A percentile compares a stretch with the other conserved stretches of the same genome.
Evolutionary conservation across 495 filamentous ascomycete species (phyloP).

Genomic region (Aspergillus sparsus): DNA sequence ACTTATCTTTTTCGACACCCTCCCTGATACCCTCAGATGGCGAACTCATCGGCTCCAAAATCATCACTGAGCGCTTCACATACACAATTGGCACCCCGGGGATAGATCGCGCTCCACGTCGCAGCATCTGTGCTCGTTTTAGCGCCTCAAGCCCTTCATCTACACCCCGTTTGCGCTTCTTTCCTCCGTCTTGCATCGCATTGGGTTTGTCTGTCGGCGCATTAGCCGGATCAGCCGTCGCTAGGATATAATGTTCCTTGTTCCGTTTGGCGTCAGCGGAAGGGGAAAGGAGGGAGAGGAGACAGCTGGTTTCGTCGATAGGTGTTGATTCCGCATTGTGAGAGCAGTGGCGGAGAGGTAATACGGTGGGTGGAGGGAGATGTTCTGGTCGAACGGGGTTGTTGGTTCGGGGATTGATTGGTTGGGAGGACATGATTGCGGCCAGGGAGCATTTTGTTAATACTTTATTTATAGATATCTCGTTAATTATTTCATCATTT

Average conservation of each 20-base stretch:
- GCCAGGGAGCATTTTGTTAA: constrained; percentile 62
- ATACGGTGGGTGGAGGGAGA: constrained; percentile 49
- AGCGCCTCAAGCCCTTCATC: constrained; percentile 26
- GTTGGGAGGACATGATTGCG: constrained; percentile 46
- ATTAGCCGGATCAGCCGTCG: constrained; percentile 55
- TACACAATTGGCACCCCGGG: constrained; percentile 81
- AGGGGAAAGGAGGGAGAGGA: constrained; percentile 75
- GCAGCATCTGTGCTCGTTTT: constrained; percentile 37
- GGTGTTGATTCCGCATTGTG: constrained; percentile 81
- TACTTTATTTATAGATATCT: constrained; percentile 38
- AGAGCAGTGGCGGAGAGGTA: constrained; percentile 85
- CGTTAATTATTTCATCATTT: neutral
- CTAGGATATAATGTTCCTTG: constrained; percentile 88
- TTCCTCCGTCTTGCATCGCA: constrained; percentile 32
- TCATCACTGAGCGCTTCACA: constrained; percentile 83
- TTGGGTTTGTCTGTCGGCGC: constrained; percentile 28
- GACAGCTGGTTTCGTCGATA: constrained; percentile 73
- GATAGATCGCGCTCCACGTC: constrained; percentile 41
- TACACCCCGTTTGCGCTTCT: constrained; percentile 34
- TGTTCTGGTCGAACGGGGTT: constrained; percentile 42
- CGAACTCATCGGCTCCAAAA: constrained; percentile 82
- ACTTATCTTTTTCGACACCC: constrained; percentile 72
- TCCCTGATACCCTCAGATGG: constrained; percentile 62
- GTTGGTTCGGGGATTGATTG: constrained; percentile 49
- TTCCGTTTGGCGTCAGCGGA: constrained; percentile 63